Conservation (phyloP, 208 protist species). For the Novymonas esmeraldas region DNA sequence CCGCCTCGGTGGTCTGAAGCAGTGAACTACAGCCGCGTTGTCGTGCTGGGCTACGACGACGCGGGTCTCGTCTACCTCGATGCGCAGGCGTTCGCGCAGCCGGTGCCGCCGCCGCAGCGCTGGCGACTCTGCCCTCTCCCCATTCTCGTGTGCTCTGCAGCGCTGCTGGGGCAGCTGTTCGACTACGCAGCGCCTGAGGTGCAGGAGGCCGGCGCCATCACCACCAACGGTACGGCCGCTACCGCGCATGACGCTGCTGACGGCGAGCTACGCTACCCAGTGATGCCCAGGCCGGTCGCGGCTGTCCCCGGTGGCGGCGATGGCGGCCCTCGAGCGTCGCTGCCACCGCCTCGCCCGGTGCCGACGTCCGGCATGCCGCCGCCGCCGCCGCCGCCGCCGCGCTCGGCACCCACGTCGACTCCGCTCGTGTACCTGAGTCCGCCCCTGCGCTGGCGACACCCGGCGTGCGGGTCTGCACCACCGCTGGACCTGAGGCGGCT, state of each 20-base stretch:
- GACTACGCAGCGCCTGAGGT: background rate
- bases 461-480: slow-evolving; percentile 2
- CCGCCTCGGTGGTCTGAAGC: slow-evolving; percentile 17
- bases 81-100: slow-evolving; percentile 25
- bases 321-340: background rate
- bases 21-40: slow-evolving; percentile 17
- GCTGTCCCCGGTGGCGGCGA: background rate
- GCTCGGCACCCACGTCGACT: background rate
- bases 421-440: slow-evolving; percentile 12
- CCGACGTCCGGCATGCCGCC: background rate
- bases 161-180: slow-evolving; percentile 4
- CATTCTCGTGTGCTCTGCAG: slow-evolving; percentile 13
- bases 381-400: background rate
- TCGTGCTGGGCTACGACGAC: slow-evolving; percentile 56
- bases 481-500: slow-evolving; percentile 9
- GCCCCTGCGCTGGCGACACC: slow-evolving; percentile 21
- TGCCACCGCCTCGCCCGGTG: background rate
- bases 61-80: slow-evolving; percentile 33
- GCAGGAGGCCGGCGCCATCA: background rate
- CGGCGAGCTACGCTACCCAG: background rate
- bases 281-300: background rate
- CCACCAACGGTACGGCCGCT: too few species aligned
- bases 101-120: slow-evolving; percentile 3
- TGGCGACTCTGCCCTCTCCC: slow-evolving; percentile 30
- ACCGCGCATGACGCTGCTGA: too few species aligned